Conservation (phyloP, 2,329 filamentous ascomycete species). For the Cladorrhinum sp. region DNA sequence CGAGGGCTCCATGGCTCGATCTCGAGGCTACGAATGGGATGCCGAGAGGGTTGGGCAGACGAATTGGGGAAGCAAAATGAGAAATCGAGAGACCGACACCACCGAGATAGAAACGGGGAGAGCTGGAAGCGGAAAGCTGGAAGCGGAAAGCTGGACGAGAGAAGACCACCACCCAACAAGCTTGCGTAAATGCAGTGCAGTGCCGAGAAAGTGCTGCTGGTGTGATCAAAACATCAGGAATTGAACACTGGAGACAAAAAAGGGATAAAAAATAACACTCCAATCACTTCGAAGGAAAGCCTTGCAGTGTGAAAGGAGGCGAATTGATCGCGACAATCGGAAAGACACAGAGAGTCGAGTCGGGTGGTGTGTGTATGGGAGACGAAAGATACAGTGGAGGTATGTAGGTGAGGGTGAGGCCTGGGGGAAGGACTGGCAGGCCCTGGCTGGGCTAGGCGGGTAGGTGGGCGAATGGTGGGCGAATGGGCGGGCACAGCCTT, state of each 20-base stretch:
- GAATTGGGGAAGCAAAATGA: neutral
- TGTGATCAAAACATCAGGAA: neutral
- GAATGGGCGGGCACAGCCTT: too few species aligned
- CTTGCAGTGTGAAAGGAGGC: neutral
- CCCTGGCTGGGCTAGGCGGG: neutral
- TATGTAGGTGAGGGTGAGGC: conserved; percentile 9
- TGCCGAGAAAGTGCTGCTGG: neutral
- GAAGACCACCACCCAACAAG: too few species aligned
- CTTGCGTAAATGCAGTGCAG: too few species aligned
- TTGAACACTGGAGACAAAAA: neutral
- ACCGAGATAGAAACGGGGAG: neutral
- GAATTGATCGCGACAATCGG: conserved; percentile 13
- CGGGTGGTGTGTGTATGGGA: too few species aligned
- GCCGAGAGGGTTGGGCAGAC: neutral
- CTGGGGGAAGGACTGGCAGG: neutral
- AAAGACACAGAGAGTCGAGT: too few species aligned
- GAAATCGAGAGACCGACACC: neutral
- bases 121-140: too few species aligned
- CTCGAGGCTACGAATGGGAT: neutral
- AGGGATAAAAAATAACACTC: neutral
- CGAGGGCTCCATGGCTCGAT: conserved; percentile 28
- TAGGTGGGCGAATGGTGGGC: neutral
- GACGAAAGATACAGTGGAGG: neutral
- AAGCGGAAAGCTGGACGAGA: neutral
- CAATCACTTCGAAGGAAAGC: neutral